Evolutionary conservation across 768 basidiomycete genomes (phyloP).

Genomic region (Boletus rubropictus): DNA sequence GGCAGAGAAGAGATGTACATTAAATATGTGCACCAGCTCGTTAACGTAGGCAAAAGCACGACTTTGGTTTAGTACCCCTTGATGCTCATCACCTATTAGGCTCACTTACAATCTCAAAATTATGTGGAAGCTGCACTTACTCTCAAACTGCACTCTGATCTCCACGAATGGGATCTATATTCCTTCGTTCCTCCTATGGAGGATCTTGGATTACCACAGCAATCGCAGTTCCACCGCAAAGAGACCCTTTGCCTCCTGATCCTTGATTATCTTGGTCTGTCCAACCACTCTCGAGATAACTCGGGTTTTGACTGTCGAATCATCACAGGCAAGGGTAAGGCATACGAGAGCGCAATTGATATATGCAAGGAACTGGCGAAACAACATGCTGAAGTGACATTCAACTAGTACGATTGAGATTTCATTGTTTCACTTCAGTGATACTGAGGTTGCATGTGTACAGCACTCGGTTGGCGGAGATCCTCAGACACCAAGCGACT

Average conservation of each 20-base stretch:
- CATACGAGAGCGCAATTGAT: slow-evolving; percentile 93
- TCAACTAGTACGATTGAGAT: slow-evolving; percentile 66
- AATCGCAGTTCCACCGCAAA: slow-evolving; percentile 90
- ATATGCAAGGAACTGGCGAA: slow-evolving; percentile 87
- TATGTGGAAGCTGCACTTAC: slow-evolving; percentile 92
- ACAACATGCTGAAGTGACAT: slow-evolving; percentile 86
- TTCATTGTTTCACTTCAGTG: neutral
- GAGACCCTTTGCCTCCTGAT: slow-evolving; percentile 89
- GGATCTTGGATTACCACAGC: slow-evolving; percentile 83
- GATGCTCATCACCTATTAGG: slow-evolving; percentile 40
- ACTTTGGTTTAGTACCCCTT: neutral
- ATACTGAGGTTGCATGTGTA: slow-evolving; percentile 7
- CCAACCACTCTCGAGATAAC: neutral
- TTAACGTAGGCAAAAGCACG: slow-evolving; percentile 54
- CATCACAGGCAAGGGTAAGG: slow-evolving; percentile 80
- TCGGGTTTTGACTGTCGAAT: slow-evolving; percentile 1
- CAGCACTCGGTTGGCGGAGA: slow-evolving; percentile 80
- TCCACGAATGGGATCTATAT: slow-evolving; percentile 85
- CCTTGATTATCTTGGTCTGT: slow-evolving; percentile 84
- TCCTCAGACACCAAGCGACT: slow-evolving; percentile 81
- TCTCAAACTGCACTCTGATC: slow-evolving; percentile 87
- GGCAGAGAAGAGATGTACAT: slow-evolving; percentile 92
- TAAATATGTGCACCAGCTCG: slow-evolving; percentile 93
- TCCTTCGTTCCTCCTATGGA: slow-evolving; percentile 82
- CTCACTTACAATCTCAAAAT: slow-evolving; percentile 85